Evolutionary conservation across 2,329 filamentous ascomycete genomes (phyloP).

Genomic region (Fusarium dlaminii): DNA sequence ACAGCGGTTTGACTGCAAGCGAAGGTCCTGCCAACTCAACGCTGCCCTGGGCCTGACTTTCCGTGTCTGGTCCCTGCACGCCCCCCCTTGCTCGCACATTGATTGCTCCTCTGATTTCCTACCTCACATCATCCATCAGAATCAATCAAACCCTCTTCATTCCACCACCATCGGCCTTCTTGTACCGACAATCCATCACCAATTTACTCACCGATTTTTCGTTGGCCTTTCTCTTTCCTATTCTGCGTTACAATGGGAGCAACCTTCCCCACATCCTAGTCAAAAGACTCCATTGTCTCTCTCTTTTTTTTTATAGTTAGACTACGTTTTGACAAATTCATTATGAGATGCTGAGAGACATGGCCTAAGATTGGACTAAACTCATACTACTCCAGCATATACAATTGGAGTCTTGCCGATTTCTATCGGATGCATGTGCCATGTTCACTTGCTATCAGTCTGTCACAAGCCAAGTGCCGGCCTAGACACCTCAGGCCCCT

Average conservation of each 20-base stretch:
- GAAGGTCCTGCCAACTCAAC: constrained; percentile 45
- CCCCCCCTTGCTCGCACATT: constrained; percentile 5
- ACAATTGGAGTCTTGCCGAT: background rate
- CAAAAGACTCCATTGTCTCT: background rate
- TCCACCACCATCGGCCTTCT: constrained; percentile 10
- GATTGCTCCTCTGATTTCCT: constrained; percentile 8
- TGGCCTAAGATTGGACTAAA: background rate
- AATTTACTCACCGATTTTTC: constrained; percentile 7
- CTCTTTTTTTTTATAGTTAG: background rate
- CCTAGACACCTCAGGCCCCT: constrained; percentile 10
- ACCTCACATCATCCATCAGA: constrained; percentile 19
- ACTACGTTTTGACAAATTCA: background rate
- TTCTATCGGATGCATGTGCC: background rate
- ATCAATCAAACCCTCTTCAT: constrained; percentile 9
- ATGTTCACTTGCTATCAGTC: constrained; percentile 8
- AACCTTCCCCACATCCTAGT: background rate
- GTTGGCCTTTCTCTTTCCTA: constrained; percentile 2
- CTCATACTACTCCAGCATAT: background rate
- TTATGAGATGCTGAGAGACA: background rate
- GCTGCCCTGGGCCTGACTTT: constrained; percentile 4
- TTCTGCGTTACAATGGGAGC: background rate
- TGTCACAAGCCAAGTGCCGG: constrained; percentile 30
- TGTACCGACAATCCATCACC: constrained; percentile 13
- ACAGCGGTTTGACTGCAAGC: constrained; percentile 44
- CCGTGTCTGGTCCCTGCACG: constrained; percentile 4